phyloP scores from a whole-genome alignment of 2,329 filamentous ascomycete genomes.

The Boeremia lycopersici region DNA sequence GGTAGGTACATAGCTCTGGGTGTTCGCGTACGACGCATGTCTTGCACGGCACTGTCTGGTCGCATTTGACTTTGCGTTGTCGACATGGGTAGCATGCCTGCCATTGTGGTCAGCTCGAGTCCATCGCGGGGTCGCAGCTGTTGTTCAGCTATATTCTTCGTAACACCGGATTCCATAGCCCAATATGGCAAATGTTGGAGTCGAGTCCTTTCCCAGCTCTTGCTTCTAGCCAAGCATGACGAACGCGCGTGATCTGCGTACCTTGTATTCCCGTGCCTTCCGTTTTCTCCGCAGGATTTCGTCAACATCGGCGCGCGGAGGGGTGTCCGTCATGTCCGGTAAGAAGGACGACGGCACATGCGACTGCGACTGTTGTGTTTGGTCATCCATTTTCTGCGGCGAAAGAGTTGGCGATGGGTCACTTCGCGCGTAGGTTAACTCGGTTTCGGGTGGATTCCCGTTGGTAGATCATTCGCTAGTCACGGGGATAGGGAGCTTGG shows the following conservation, averaged over 20 bases:
- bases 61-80: constrained; percentile 55
- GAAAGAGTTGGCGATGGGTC: constrained; percentile 22
- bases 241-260: constrained; percentile 23
- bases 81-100: constrained; percentile 58
- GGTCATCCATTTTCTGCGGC: constrained; percentile 36
- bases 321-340: constrained; percentile 44
- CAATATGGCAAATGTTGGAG: constrained; percentile 22
- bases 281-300: constrained; percentile 57
- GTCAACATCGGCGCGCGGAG: constrained; percentile 55
- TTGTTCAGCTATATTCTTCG: constrained; percentile 3
- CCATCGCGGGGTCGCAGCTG: constrained; percentile 18
- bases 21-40: constrained; percentile 58
- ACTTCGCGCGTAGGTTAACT: constrained; percentile 6
- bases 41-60: constrained; percentile 55
- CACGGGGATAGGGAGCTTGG: constrained; percentile 10
- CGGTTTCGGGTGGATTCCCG: constrained; percentile 13
- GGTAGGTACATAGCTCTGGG: constrained; percentile 56
- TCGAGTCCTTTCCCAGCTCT: not conserved
- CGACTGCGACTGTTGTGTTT: constrained; percentile 27
- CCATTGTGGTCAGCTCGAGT: constrained; percentile 24
- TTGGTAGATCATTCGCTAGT: constrained; percentile 16
- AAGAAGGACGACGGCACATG: constrained; percentile 30
- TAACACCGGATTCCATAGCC: constrained; percentile 25
- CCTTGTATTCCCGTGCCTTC: constrained; percentile 59
- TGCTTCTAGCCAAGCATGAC: not conserved